Base-by-base conservation (phyloP, 225 moss, liverwort and hornwort species). In the Bryum argenteum region DNA sequence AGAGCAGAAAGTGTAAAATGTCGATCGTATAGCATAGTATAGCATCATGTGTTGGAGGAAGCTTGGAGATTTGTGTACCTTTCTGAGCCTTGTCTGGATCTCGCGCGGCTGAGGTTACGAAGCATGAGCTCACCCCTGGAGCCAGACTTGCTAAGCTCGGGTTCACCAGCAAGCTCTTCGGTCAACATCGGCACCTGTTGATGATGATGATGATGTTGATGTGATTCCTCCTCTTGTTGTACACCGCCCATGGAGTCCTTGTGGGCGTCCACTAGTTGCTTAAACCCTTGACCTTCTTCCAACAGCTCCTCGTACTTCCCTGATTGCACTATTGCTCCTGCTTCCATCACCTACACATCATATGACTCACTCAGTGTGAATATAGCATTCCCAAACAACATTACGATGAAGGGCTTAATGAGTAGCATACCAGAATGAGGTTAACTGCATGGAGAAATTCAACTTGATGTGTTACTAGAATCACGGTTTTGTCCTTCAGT, bases 391-490 rank as follows among this genome's bases (percentile, higher is more conserved):
- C 33, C 33, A 33, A 33, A 5, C 33, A 33, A 33, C n/a, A n/a
- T n/a, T n/a, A 33, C 33, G 33, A 33, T 33, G 33, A 33, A 33
- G 7, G 33, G 4, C 1, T 33, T 2, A 26, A 33, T 48, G 16
- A 48, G 51, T 10, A 33, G 54, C 67, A 13, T 87, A 95, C 95
- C 91, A 95, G 71, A 51, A 95, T 88, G 33, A 88, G 64, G 68
- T 95, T 87, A 26, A 87, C 89, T 47, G 86, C 83, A 19, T 86
- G 89, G 67, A 95, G 86, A 61, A 92, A 93, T 62, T 95, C 95
- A 54, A 95, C 87, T 86, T 95, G 95, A 57, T 95, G 92, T 2
- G 91, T 91, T 9, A 95, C 91, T 26, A 95, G 59, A 23, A 95
- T 81, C 59, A 95, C 89, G 0, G 95, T 95, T 79, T 93, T 95